Percentiles rank a stretch among this genome's conserved stretches.
Conservation (phyloP, 2,329 filamentous ascomycete genomes). For the Fusarium bulbicola region DNA sequence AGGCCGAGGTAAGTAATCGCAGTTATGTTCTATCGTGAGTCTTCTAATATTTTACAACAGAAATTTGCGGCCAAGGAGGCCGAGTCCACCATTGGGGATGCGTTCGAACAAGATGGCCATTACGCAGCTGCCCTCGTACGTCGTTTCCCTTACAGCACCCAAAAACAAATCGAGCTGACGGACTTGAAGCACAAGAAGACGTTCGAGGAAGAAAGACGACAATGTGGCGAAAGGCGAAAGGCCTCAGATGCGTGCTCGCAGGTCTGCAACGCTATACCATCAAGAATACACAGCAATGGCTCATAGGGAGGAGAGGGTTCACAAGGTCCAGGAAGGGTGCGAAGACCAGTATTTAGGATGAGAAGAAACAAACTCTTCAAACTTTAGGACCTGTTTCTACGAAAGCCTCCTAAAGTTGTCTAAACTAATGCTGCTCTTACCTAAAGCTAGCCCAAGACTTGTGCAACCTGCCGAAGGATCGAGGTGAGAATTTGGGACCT, state of each 20-base stretch:
- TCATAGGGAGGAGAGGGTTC: not conserved
- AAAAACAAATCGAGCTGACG: not conserved
- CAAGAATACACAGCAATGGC: not conserved
- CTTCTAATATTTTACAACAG: not conserved
- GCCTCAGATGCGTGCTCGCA: not conserved
- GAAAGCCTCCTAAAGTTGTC: not conserved
- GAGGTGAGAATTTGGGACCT: not conserved
- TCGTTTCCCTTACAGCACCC: too few relatives aligned
- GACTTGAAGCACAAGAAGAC: not conserved
- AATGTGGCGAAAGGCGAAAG: not conserved
- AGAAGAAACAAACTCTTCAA: not conserved
- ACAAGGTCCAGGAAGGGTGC: not conserved
- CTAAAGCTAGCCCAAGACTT: not conserved
- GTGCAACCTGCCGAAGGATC: not conserved
- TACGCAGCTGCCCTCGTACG: not conserved
- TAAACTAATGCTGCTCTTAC: not conserved
- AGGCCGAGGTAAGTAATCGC: accelerated
- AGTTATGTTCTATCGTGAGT: not conserved
- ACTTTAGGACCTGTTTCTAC: not conserved
- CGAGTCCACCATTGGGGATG: not conserved
- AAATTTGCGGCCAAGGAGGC: not conserved
- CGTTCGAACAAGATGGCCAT: too few relatives aligned
- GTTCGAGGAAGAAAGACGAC: not conserved
- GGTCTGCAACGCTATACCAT: not conserved
- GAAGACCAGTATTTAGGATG: not conserved